Conservation (phyloP, 2,329 filamentous ascomycete species). For the Chaetomiaceae sp. region DNA sequence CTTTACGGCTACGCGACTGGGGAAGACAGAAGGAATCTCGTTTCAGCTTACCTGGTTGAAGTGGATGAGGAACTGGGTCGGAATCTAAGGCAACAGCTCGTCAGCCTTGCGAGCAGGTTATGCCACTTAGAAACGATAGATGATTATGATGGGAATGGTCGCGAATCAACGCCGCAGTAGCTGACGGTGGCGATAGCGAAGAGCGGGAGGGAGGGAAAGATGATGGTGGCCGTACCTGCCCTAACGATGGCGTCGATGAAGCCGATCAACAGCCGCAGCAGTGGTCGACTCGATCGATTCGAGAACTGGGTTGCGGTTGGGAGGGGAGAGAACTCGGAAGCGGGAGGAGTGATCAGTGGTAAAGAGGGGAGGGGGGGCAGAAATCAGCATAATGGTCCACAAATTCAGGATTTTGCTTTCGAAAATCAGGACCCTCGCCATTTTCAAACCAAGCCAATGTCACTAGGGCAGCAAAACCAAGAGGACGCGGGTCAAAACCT, state of each 20-base stretch:
- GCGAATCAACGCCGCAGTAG: background rate
- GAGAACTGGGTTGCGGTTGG: background rate
- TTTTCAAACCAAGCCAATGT: too few species aligned
- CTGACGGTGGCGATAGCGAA: background rate
- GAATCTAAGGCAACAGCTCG: background rate
- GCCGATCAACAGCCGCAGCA: background rate
- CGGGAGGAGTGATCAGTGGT: background rate
- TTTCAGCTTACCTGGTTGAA: background rate
- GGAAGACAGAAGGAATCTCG: background rate
- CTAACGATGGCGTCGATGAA: background rate
- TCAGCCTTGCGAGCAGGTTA: background rate
- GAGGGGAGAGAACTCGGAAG: background rate
- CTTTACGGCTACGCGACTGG: background rate
- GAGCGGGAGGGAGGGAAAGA: background rate
- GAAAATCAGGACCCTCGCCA: background rate
- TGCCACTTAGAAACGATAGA: background rate
- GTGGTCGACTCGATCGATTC: background rate
- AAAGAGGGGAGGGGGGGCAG: background rate
- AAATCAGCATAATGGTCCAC: background rate
- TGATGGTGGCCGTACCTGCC: background rate
- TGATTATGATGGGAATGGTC: background rate
- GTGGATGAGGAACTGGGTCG: background rate
- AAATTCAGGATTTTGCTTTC: background rate
- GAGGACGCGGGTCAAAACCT: background rate
- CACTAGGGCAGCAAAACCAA: background rate